Evolutionary conservation across 2,329 filamentous ascomycete genomes (phyloP), one percentile per base, ranked within the genome.

Genomic region (Exophiala calicioides): DNA sequence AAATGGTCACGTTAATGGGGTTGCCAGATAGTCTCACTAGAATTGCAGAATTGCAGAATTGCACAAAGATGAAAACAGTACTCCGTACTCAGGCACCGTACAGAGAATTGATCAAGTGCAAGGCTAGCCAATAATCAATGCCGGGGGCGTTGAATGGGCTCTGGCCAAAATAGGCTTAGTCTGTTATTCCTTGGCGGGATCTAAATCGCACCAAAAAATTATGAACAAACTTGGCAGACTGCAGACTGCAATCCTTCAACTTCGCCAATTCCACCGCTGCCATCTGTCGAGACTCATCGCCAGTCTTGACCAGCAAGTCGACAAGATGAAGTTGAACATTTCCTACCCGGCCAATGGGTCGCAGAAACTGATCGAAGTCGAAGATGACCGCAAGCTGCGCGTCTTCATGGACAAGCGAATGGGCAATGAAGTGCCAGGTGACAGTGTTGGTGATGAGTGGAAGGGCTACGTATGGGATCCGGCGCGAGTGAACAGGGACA

Each of bases 361-460:
- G 71, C 93, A 98, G 78, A 98, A 98, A 84, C 83, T 98, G 73
- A 85, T 98, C 80, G 94, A 98, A 66, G 79, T 98, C 68, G 93
- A 98, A 71, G 94, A 98, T 87, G 94, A 98, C 79, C 90, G 90
- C 79, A 96, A 95, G 84, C 84, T 97, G 75, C 87, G 89, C 74
- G 82, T 93, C 79, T 97, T 97, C 85, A 90, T 95, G 86, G 93
- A 97, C 77, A 90, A 90, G 83, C 88, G 88, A 77, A 86, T 86
- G 84, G 72, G 82, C 81, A 64, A 68, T 60, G 72, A 75, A 70
- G 88, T 98, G 66, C 77, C 87, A 65, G 93, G 86, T 69, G 94
- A 98, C 80, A 86, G 85, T 71, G 82, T 98, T 69, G 93, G 93
- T 70, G 90, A 97, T 72, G 93, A 98, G 80, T 98, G 95, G 88